Evolutionary conservation across 2,329 filamentous ascomycete species (phyloP).

Genomic region (Fusarium sp.): DNA sequence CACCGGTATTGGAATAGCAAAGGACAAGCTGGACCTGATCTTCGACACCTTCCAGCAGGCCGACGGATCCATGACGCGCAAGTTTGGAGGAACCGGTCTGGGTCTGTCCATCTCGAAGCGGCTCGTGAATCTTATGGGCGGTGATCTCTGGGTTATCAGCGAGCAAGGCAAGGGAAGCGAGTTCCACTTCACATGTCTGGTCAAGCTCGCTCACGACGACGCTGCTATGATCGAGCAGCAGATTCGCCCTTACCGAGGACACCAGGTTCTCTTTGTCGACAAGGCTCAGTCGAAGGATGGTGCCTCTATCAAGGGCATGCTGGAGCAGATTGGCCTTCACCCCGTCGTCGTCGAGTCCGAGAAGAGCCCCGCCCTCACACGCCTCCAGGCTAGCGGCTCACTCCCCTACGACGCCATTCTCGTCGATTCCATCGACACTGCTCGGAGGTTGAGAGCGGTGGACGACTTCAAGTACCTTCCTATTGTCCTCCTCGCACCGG

Average conservation of each 20-base stretch:
- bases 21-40: slow-evolving; percentile 95
- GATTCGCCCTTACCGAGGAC: slow-evolving; percentile 89
- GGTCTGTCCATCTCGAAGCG: slow-evolving; percentile 95
- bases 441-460: slow-evolving; percentile 83
- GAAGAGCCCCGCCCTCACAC: slow-evolving; percentile 69
- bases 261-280: slow-evolving; percentile 94
- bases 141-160: slow-evolving; percentile 95
- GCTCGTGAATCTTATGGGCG: slow-evolving; percentile 94
- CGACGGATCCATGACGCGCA: slow-evolving; percentile 94
- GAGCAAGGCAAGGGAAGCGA: slow-evolving; percentile 90
- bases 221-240: slow-evolving; percentile 82
- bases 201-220: slow-evolving; percentile 84
- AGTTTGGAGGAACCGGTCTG: slow-evolving; percentile 94
- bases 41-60: slow-evolving; percentile 99
- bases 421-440: slow-evolving; percentile 92
- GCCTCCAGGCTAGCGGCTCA: slow-evolving; percentile 63
- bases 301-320: slow-evolving; percentile 80
- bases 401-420: slow-evolving; percentile 94
- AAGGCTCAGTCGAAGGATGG: slow-evolving; percentile 85
- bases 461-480: slow-evolving; percentile 99
- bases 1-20: slow-evolving; percentile 95
- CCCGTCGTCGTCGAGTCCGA: slow-evolving; percentile 87
- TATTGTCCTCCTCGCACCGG: slow-evolving; percentile 88
- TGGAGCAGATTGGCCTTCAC: slow-evolving; percentile 80
- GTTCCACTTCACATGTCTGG: slow-evolving; percentile 96